phyloP scores from a whole-genome alignment of 805 yeast genomes.

The Kodamaea laetipori region DNA sequence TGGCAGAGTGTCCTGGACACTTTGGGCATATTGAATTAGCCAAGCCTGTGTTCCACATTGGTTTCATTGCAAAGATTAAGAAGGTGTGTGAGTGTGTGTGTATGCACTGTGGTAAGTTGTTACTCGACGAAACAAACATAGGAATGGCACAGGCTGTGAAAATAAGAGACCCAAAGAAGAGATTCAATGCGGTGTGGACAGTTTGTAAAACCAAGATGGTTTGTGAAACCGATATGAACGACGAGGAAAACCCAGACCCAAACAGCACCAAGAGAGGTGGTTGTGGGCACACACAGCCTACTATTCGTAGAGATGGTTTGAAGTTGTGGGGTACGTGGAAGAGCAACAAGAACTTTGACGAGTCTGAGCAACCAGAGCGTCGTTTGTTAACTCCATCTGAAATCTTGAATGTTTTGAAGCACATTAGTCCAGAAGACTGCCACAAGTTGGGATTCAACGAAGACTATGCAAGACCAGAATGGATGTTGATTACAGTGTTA shows the following conservation, averaged over 20 bases:
- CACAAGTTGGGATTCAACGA: constrained; percentile 83
- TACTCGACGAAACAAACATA: constrained; percentile 80
- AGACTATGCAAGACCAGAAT: constrained; percentile 97
- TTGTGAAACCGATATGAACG: constrained; percentile 85
- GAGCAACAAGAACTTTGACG: constrained; percentile 78
- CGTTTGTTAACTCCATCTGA: constrained; percentile 86
- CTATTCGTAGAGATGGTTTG: constrained; percentile 92
- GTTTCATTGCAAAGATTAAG: constrained; percentile 91
- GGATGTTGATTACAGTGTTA: constrained; percentile 95
- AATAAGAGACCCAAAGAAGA: constrained; percentile 90
- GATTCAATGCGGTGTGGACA: constrained; percentile 97
- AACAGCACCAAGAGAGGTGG: constrained; percentile 81
- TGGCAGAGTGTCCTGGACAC: constrained; percentile 99
- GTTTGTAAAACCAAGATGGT: constrained; percentile 89
- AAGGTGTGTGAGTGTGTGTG: constrained; percentile 96
- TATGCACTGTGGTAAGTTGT: constrained; percentile 96
- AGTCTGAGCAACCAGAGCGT: constrained; percentile 87
- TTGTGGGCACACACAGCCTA: constrained; percentile 96
- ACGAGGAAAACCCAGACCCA: constrained; percentile 51
- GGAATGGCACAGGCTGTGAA: constrained; percentile 85
- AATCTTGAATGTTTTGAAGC: constrained; percentile 87
- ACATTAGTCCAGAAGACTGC: constrained; percentile 84
- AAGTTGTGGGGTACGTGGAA: constrained; percentile 99
- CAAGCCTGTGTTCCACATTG: constrained; percentile 97
- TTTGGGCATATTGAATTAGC: constrained; percentile 98